Evolutionary conservation across 2,329 filamentous ascomycete species (phyloP).

Genomic region (Zelopaecilomyces penicillatus): DNA sequence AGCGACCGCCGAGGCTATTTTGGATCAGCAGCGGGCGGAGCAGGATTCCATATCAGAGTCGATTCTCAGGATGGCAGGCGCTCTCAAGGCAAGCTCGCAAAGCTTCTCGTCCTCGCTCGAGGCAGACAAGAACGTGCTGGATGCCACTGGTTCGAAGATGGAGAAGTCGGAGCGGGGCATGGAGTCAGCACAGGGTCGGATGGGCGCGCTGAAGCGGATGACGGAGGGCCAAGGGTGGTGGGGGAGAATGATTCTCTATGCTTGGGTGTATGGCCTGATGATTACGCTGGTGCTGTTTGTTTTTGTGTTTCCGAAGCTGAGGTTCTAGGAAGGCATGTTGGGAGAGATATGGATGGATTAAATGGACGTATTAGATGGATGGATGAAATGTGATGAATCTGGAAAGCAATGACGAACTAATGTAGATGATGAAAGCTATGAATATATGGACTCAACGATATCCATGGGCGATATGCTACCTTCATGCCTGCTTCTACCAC

Average conservation of each 20-base stretch:
- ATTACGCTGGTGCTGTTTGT: constrained; percentile 70
- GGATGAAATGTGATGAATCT: too few relatives aligned
- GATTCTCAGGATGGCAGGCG: constrained; percentile 69
- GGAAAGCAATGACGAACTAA: too few relatives aligned
- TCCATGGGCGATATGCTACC: too few relatives aligned
- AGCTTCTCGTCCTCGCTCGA: constrained; percentile 66
- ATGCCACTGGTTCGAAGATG: constrained; percentile 63
- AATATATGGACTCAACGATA: too few relatives aligned
- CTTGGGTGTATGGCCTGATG: constrained; percentile 75
- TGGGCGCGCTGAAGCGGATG: constrained; percentile 71
- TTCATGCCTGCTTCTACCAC: too few relatives aligned
- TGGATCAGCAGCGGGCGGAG: constrained; percentile 69
- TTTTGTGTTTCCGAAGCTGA: constrained; percentile 77
- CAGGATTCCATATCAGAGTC: constrained; percentile 76
- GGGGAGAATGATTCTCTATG: constrained; percentile 76
- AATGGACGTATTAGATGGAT: not conserved
- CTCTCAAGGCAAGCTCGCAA: constrained; percentile 67
- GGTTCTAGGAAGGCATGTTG: constrained; percentile 51
- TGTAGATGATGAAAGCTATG: too few relatives aligned
- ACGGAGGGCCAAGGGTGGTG: constrained; percentile 84
- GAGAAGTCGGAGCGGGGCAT: constrained; percentile 69
- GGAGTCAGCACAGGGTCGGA: constrained; percentile 64
- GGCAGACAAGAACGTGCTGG: constrained; percentile 60
- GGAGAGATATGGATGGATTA: constrained; percentile 3
- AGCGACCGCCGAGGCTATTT: constrained; percentile 58